Evolutionary conservation across 2,329 filamentous ascomycete species (phyloP), one percentile per base, ranked within the genome.

Genomic region (Fusarium sambucinum): DNA sequence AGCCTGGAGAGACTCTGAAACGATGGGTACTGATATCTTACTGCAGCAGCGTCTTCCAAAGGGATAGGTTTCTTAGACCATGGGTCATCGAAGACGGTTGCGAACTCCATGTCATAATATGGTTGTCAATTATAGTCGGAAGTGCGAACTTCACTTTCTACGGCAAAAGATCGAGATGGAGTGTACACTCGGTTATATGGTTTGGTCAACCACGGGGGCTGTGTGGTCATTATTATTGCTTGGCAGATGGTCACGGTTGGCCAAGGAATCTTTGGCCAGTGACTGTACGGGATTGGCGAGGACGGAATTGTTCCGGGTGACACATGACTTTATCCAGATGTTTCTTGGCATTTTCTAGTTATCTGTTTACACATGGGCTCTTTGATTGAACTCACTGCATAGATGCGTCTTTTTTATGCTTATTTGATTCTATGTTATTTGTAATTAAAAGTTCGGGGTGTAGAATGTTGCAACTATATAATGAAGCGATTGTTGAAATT

Each of bases 111-210:
- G 1, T 19, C 13, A 1, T 2, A 1, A 12, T 7, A 8, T 1
- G 2, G 10, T 37, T 37, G 2, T 12, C 10, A 16, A 11, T 16
- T 16, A 6, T 1, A 8, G 16, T 5, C 6, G 16, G 17, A 19
- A 16, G 12, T 12, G 2, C 0, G 3, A 21, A 11, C 0, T 10
- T 17, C 4, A 9, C 3, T 21, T 30, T 30, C 5, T 4, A 19
- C 2, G 1, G 4, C 6, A 8, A 50, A 23, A 13, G 14, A 19
- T 16, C 1, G 4, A 8, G 12, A 35, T n/a, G 10, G 1, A 13
- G 21, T 8, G n/a, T n/a, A 5, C 4, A 13, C 46, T 9, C 13
- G 4, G 17, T 50, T 38, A 19, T 38, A 38, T 13, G 13, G 30
- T 9, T 23, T 13, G 13, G 30, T 9, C 23, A 2, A 11, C 11